Evolutionary conservation across 2,329 filamentous ascomycete genomes (phyloP).

Genomic region (Sclerotinia minor): DNA sequence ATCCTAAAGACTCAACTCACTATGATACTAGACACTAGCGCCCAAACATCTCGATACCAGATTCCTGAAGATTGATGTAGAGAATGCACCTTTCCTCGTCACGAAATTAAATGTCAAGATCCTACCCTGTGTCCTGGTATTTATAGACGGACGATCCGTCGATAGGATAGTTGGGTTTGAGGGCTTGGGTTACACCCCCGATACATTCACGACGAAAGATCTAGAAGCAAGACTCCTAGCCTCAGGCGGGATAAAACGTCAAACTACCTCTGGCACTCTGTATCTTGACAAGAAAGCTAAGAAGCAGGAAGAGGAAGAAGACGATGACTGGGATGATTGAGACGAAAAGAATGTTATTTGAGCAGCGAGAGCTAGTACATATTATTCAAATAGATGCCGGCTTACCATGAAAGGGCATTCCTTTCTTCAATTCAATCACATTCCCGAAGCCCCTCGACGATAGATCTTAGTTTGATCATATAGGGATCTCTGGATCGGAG

Average conservation of each 20-base stretch:
- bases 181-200: constrained; percentile 52
- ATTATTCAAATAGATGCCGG: not conserved
- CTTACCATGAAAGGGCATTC: not conserved
- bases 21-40: constrained; percentile 46
- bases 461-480: constrained; percentile 9
- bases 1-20: constrained; percentile 15
- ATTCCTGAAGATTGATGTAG: constrained; percentile 58
- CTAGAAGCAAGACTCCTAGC: constrained; percentile 53
- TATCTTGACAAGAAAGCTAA: constrained; percentile 41
- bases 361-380: not conserved
- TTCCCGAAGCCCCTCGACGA: constrained; percentile 8
- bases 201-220: constrained; percentile 55
- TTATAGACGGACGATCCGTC: constrained; percentile 54
- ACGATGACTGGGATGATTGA: constrained; percentile 50
- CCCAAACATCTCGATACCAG: constrained; percentile 59
- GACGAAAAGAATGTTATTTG: not conserved
- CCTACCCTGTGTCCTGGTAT: constrained; percentile 58
- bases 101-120: constrained; percentile 58
- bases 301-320: constrained; percentile 46
- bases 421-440: not conserved
- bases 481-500: constrained; percentile 9
- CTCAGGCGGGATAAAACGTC: constrained; percentile 53
- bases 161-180: constrained; percentile 61
- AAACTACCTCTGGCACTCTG: constrained; percentile 51
- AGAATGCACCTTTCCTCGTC: constrained; percentile 60